Evolutionary conservation across 169 alveolate genomes (phyloP).

Genomic region (Besnoitia besnoiti): DNA sequence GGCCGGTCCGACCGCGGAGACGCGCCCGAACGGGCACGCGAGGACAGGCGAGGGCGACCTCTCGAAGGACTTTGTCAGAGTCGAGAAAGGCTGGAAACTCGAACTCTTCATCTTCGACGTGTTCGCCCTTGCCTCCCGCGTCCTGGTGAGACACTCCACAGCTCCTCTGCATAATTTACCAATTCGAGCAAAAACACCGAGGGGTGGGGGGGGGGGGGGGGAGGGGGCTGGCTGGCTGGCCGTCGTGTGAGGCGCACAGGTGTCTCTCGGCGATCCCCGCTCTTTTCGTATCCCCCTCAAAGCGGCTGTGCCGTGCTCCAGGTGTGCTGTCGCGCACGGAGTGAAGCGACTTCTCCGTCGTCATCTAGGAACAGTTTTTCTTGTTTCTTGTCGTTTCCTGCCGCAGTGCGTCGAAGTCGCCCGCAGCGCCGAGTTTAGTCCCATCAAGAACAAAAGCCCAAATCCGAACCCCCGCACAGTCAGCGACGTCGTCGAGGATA

Average conservation of each 20-base stretch:
- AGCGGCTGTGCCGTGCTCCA: too few species aligned
- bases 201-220: too few species aligned
- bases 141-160: background rate
- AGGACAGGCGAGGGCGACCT: background rate
- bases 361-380: too few species aligned
- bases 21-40: background rate
- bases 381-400: background rate
- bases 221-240: too few species aligned
- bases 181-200: too few species aligned
- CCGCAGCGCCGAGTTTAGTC: background rate
- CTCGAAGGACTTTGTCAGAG: background rate
- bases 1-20: background rate
- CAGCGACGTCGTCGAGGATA: background rate
- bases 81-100: slow-evolving; percentile 32
- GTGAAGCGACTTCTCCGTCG: too few species aligned
- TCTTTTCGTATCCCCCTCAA: too few species aligned
- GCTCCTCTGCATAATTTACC: too few species aligned
- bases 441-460: background rate
- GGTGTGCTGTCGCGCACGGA: too few species aligned
- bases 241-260: too few species aligned
- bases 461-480: background rate
- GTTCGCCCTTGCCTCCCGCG: slow-evolving; percentile 33
- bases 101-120: slow-evolving; percentile 54
- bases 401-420: slow-evolving; percentile 9
- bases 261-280: too few species aligned